These are phyloP conservation scores for Colletotrichum sidae DNA, from an alignment of 2,329 filamentous ascomycete species.

Conservation along the genomic window DNA sequence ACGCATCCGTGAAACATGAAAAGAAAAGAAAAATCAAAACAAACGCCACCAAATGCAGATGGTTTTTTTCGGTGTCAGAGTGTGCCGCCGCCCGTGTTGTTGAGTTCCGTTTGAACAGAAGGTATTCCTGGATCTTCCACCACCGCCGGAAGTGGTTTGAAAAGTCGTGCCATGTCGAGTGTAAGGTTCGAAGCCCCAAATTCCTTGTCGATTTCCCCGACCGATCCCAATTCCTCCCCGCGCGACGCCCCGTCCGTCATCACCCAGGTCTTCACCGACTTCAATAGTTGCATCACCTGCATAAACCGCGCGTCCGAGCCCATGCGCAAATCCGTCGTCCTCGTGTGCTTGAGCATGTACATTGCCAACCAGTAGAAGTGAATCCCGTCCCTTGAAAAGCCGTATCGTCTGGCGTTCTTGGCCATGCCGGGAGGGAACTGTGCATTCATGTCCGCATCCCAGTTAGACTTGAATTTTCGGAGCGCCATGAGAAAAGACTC, in stretches of 20 bases:
- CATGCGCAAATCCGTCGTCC: conserved; percentile 63
- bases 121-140: conserved; percentile 56
- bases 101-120: conserved; percentile 55
- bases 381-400: conserved; percentile 78
- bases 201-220: conserved; percentile 75
- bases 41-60: conserved; percentile 43
- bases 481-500: conserved; percentile 67
- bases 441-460: conserved; percentile 76
- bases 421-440: conserved; percentile 69
- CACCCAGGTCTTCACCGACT: conserved; percentile 70
- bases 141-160: conserved; percentile 67
- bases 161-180: conserved; percentile 78
- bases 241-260: conserved; percentile 71
- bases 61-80: conserved; percentile 45
- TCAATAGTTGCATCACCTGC: conserved; percentile 70
- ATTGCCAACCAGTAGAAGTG: conserved; percentile 81
- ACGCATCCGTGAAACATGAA: conserved; percentile 30
- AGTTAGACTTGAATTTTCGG: conserved; percentile 78
- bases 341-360: conserved; percentile 70
- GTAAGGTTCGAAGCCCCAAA: conserved; percentile 74
- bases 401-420: conserved; percentile 68
- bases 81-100: conserved; percentile 45
- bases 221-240: conserved; percentile 75
- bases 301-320: conserved; percentile 69
- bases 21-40: conserved; percentile 23